Base-by-base conservation (phyloP, 169 alveolate genomes). In the Besnoitia besnoiti region DNA sequence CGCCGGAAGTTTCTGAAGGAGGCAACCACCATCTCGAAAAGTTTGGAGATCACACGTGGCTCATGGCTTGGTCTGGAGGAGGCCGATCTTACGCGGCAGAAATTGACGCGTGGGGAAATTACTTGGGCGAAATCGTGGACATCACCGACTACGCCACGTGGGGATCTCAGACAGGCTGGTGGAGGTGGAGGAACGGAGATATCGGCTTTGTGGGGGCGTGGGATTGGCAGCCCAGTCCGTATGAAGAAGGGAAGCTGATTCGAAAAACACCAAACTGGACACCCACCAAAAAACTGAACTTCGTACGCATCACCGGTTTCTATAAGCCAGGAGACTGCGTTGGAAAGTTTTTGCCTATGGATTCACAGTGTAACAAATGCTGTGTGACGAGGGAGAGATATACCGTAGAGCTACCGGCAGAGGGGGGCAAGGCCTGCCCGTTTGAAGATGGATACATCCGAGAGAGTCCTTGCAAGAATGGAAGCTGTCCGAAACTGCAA, bases 101-200 rank as follows among this genome's bases (percentile, higher is more conserved):
- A 16, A 73, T 73, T n/a, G 82, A 73, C 44, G 82, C 82, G 47
- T 73, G 82, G 82, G 82, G 82, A 42, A 73, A 73, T 42, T 73
- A 35, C n/a, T 12, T 73, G 27, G 82, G 82, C 27, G 82, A 73
- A 2, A 73, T 73, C n/a, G 27, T 16, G 16, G 82, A 73, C 46
- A 37, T 73, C 8, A 73, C 82, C 2, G 82, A 73, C 47, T n/a
- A 73, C 46, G 46, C 24, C 44, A 73, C 5, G 0, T 73, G 40
- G 46, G 82, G 82, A 16, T n/a, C 30, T 1, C 82, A 73, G 82
- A 73, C 27, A 19, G 82, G 46, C 24, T 73, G 82, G 82, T 73
- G 82, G 82, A 2, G n/a, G 44, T 73, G 82, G 82, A 7, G n/a
- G 12, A 73, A 37, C 82, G 46, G 46, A 19, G 82, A 73, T 42